Percentiles rank a stretch among this genome's conserved stretches.
Conservation (phyloP, 352 stramenopile species). For the Pythium phragmiticola region DNA sequence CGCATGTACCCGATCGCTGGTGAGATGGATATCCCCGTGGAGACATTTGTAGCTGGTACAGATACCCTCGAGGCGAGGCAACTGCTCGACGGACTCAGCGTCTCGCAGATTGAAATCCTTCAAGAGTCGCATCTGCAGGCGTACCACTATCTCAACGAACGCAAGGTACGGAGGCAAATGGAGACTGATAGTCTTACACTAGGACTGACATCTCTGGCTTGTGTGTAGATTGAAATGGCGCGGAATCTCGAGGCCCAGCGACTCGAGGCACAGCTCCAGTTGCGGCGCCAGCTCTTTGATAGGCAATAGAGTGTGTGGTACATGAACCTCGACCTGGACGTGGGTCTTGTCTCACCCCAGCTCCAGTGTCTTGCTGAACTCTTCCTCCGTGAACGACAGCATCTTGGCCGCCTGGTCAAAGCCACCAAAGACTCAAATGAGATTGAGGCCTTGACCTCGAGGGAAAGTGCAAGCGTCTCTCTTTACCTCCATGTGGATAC, state of each 20-base stretch:
- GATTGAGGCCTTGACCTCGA: neutral
- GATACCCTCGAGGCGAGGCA: slow-evolving; percentile 42
- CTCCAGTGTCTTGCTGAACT: slow-evolving; percentile 80
- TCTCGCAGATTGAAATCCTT: slow-evolving; percentile 79
- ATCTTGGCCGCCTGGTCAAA: slow-evolving; percentile 70
- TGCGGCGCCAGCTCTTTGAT: slow-evolving; percentile 66
- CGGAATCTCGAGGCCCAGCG: slow-evolving; percentile 75
- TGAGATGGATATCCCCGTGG: slow-evolving; percentile 71
- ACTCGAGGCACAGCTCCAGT: slow-evolving; percentile 59
- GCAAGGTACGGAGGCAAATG: slow-evolving; percentile 48
- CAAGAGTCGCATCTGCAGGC: slow-evolving; percentile 82
- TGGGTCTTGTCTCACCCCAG: slow-evolving; percentile 30
- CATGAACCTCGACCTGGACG: neutral
- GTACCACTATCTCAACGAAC: slow-evolving; percentile 80
- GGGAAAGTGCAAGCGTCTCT: neutral
- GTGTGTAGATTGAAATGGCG: slow-evolving; percentile 61
- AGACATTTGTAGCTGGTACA: slow-evolving; percentile 73
- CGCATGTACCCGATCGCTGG: slow-evolving; percentile 66
- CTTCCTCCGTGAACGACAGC: slow-evolving; percentile 82
- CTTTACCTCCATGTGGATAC: slow-evolving; percentile 80
- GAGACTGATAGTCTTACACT: no score
- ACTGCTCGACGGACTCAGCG: slow-evolving; percentile 58
- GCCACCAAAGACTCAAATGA: neutral
- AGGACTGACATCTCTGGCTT: neutral
- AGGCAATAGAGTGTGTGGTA: slow-evolving; percentile 21